These are phyloP conservation scores for Pestalotiopsis sp. DNA, from an alignment of 2,329 filamentous ascomycete genomes.

Conservation along the genomic window DNA sequence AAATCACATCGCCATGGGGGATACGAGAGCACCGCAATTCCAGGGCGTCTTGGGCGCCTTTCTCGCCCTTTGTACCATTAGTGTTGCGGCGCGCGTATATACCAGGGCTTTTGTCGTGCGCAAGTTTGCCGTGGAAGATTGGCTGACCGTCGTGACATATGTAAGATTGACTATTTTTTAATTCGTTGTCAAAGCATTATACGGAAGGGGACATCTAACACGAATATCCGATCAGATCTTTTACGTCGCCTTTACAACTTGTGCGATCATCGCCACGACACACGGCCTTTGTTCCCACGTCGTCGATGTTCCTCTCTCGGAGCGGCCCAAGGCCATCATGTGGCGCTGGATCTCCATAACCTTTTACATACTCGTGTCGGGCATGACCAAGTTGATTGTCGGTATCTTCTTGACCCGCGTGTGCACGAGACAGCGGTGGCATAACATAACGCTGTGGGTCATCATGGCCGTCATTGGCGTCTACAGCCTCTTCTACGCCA, in stretches of 20 bases:
- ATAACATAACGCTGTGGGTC: conserved; percentile 10
- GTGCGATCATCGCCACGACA: background rate
- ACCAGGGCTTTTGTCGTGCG: conserved; percentile 3
- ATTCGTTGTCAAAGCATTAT: background rate
- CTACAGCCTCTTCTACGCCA: conserved; percentile 8
- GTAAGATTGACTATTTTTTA: background rate
- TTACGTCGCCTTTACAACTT: conserved; percentile 4
- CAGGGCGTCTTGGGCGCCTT: conserved; percentile 10
- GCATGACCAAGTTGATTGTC: conserved; percentile 9
- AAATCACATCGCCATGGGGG: background rate
- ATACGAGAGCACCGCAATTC: conserved; percentile 6
- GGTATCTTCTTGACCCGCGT: conserved; percentile 11
- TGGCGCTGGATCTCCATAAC: conserved; percentile 13
- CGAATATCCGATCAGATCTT: background rate
- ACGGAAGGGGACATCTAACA: background rate
- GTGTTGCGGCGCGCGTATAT: conserved; percentile 5
- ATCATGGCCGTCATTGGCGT: conserved; percentile 9
- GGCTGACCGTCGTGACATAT: conserved; percentile 4
- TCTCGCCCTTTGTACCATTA: background rate
- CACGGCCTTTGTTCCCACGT: conserved; percentile 8
- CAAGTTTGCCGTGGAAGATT: conserved; percentile 8
- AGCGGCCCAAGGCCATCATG: conserved; percentile 10
- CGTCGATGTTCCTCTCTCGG: conserved; percentile 4
- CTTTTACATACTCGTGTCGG: conserved; percentile 9
- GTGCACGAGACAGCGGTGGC: conserved; percentile 9